Base-by-base conservation (phyloP, 768 basidiomycete genomes). In the Lepiota brunneoincarnata region DNA sequence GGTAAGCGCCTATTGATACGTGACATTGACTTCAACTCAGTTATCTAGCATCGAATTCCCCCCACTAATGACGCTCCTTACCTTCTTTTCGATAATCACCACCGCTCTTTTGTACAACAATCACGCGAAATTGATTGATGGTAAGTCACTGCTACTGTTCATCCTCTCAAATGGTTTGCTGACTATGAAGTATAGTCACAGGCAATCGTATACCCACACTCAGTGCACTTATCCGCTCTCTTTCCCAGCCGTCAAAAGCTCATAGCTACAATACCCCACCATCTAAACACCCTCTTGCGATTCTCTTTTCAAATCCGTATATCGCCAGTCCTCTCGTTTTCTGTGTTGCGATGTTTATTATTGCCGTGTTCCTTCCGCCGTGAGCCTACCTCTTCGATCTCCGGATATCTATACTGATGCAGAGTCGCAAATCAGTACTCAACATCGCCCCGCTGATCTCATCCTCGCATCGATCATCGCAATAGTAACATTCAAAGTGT, bases 391-490 rank as follows among this genome's bases (percentile, higher is more conserved):
- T 23, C 44, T n/a, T 38, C 36, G 17, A 7, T 38, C 34, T 23
- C 45, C n/a, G 15, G 38, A 15, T 37, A 47, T 35, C 48, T 12
- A 58, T 34, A 4, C n/a, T n/a, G n/a, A n/a, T 35, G 36, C 12
- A 50, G 31, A 43, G 6, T 48, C 41, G 37, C 44, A n/a, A 39
- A 11, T 18, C 20, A 76, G 75, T 0, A 57, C 59, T 17, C 83
- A 88, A 57, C 90, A 92, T 55, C 77, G 83, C 10, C 68, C 79
- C 0, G 81, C 85, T n/a, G 96, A 99, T 69, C 81, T 96, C n/a
- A 68, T 83, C n/a, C 73, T 97, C 37, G 92, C 97, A 0, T 79
- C 83, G 4, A 58, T 89, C 6, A 83, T 93, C 49, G 87, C 93
- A 0, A 64, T 86, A 10, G 72, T 90, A 14, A 96, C 93, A 3